These are phyloP conservation scores for Cocos nucifera DNA, from an alignment of 176 grass and related monocot species.

Conservation along the genomic window DNA sequence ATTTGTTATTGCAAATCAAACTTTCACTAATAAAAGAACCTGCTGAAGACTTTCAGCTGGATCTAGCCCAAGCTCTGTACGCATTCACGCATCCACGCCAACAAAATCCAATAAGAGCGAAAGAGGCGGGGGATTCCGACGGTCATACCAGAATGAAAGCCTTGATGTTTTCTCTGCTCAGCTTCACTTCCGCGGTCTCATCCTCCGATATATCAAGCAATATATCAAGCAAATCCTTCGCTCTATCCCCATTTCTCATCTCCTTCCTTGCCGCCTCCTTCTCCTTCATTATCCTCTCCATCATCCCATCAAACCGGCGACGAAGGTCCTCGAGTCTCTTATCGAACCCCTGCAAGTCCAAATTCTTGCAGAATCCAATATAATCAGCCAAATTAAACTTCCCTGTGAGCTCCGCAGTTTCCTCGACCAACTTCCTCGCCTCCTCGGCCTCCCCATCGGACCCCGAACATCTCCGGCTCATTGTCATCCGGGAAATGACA, in stretches of 20 bases:
- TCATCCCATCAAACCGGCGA: conserved; percentile 38
- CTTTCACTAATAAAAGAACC: too few species aligned
- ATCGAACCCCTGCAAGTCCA: conserved; percentile 68
- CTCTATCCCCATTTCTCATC: conserved; percentile 6
- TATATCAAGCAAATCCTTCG: conserved; percentile 25
- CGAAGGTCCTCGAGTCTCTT: conserved; percentile 32
- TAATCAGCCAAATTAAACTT: conserved; percentile 58
- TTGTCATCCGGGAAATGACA: conserved; percentile 41
- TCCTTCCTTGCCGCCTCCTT: conserved; percentile 28
- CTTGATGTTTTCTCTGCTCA: conserved; percentile 21
- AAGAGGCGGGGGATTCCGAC: too few species aligned
- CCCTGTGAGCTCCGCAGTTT: conserved; percentile 43
- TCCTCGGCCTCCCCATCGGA: conserved; percentile 28
- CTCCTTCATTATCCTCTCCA: conserved; percentile 48
- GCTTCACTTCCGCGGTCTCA: conserved; percentile 15
- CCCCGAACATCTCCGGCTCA: conserved; percentile 28
- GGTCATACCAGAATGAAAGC: too few species aligned
- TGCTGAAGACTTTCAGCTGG: too few species aligned
- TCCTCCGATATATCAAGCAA: conserved; percentile 30
- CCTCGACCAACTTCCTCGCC: conserved; percentile 40
- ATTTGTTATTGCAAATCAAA: too few species aligned
- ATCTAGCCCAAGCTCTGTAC: too few species aligned
- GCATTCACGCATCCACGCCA: too few species aligned
- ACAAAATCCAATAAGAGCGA: too few species aligned
- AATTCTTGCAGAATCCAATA: conserved; percentile 34